Evolutionary conservation across 2,329 filamentous ascomycete genomes (phyloP).

Genomic region (Graphilbum fragrans): DNA sequence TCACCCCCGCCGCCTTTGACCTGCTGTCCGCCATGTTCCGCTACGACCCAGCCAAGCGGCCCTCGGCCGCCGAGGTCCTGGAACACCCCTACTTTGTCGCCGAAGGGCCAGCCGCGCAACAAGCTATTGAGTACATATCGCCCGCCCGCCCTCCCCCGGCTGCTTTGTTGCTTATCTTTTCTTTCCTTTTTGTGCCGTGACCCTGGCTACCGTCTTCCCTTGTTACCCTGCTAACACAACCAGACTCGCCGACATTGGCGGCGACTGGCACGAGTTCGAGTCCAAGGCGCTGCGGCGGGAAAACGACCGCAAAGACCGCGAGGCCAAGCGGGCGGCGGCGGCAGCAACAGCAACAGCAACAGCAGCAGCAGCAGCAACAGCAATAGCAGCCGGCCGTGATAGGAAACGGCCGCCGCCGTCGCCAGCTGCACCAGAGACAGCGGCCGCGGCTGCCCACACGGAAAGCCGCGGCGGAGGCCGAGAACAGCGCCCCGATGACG

Average conservation of each 20-base stretch:
- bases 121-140: constrained; percentile 64
- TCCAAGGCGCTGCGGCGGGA: constrained; percentile 89
- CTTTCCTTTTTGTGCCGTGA: neutral
- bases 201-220: no score
- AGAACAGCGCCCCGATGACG: neutral
- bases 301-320: constrained; percentile 56
- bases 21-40: constrained; percentile 74
- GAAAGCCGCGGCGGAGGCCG: no score
- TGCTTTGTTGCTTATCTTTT: neutral
- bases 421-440: neutral
- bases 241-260: constrained; percentile 67
- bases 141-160: neutral
- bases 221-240: constrained; percentile 17
- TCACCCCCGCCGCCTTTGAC: constrained; percentile 73
- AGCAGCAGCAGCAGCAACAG: no score
- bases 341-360: constrained; percentile 5
- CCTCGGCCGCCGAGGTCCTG: constrained; percentile 72
- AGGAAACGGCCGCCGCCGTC: neutral
- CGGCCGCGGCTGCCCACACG: no score
- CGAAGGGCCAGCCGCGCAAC: constrained; percentile 65
- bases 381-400: neutral
- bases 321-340: constrained; percentile 29
- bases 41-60: constrained; percentile 76
- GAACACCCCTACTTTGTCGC: constrained; percentile 77
- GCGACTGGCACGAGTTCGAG: constrained; percentile 98